phyloP scores from a whole-genome alignment of 805 yeast species.

The Kregervanrija pseudodelftensis region DNA sequence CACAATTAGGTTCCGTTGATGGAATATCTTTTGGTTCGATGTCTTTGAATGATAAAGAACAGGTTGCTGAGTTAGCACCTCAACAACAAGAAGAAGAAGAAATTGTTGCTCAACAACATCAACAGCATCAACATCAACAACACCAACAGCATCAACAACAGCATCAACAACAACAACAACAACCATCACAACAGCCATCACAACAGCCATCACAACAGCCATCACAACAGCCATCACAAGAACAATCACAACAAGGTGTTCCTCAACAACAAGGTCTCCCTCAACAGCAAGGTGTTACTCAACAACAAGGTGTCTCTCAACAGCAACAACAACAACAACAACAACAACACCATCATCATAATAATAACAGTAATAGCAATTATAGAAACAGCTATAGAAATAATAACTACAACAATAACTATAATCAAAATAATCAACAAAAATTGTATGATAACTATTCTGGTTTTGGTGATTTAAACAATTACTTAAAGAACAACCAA shows the following conservation, averaged over 20 bases:
- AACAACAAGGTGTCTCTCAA: slow-evolving; percentile 2
- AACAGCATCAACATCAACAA: slow-evolving; percentile 13
- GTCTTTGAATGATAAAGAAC: slow-evolving; percentile 39
- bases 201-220: slow-evolving; percentile 29
- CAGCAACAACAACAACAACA: slow-evolving; percentile 17
- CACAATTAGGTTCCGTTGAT: slow-evolving; percentile 37
- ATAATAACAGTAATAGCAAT: slow-evolving; percentile 13
- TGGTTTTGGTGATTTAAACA: slow-evolving; percentile 21
- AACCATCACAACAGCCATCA: slow-evolving; percentile 23
- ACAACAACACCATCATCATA: slow-evolving; percentile 17
- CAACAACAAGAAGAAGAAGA: slow-evolving; percentile 5
- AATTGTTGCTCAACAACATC: slow-evolving; percentile 11
- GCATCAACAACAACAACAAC: slow-evolving; percentile 23
- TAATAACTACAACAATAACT: slow-evolving; percentile 13
- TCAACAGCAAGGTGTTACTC: slow-evolving; percentile 2
- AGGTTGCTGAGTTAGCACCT: slow-evolving; percentile 13
- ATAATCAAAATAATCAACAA: slow-evolving; percentile 5
- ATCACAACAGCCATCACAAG: slow-evolving; percentile 15
- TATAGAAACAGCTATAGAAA: slow-evolving; percentile 12
- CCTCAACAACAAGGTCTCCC: slow-evolving; percentile 2
- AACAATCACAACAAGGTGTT: slow-evolving; percentile 5
- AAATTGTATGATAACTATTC: slow-evolving; percentile 9
- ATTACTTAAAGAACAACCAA: slow-evolving; percentile 19
- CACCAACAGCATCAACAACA: slow-evolving; percentile 12
- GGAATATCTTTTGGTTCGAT: slow-evolving; percentile 52